A percentile compares a stretch with the other conserved stretches of the same genome.
Conservation (phyloP, 179 eudicot genomes). For the Drosera spatulata region DNA sequence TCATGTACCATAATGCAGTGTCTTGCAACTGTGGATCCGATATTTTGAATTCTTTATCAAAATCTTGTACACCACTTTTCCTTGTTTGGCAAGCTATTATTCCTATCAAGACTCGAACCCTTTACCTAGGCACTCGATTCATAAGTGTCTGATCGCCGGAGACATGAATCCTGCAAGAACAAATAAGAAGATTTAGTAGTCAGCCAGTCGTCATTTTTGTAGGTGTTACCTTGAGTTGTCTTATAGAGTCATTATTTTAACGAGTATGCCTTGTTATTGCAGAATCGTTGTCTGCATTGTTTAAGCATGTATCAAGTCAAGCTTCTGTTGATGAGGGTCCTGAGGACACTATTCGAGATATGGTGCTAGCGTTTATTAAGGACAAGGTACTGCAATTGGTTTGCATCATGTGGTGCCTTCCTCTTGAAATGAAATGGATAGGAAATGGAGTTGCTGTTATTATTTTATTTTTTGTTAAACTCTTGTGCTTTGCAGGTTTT, state of each 20-base stretch:
- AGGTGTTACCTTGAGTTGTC: too few relatives aligned
- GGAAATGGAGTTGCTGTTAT: neutral
- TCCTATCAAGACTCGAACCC: too few relatives aligned
- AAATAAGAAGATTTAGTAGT: too few relatives aligned
- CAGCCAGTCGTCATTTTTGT: too few relatives aligned
- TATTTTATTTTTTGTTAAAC: neutral
- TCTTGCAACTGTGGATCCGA: too few relatives aligned
- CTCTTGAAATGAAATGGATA: neutral
- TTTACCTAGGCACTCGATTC: too few relatives aligned
- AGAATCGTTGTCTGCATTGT: conserved; percentile 89
- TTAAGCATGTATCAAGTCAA: conserved; percentile 64
- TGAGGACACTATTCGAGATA: conserved; percentile 84
- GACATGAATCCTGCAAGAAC: too few relatives aligned
- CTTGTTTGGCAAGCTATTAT: too few relatives aligned
- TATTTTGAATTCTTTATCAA: neutral
- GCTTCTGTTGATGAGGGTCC: conserved; percentile 50
- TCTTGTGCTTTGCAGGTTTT: conserved; percentile 47
- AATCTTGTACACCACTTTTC: too few relatives aligned
- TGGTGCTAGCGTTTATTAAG: conserved; percentile 63
- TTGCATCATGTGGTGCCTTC: conserved; percentile 1
- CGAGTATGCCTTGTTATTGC: conserved; percentile 8
- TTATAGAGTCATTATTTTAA: too few relatives aligned
- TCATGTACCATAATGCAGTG: neutral
- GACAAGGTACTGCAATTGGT: conserved; percentile 57
- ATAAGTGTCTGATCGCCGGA: too few relatives aligned